Conservation (phyloP, 108 stramenopile species). For the Asterionellopsis glacialis region DNA sequence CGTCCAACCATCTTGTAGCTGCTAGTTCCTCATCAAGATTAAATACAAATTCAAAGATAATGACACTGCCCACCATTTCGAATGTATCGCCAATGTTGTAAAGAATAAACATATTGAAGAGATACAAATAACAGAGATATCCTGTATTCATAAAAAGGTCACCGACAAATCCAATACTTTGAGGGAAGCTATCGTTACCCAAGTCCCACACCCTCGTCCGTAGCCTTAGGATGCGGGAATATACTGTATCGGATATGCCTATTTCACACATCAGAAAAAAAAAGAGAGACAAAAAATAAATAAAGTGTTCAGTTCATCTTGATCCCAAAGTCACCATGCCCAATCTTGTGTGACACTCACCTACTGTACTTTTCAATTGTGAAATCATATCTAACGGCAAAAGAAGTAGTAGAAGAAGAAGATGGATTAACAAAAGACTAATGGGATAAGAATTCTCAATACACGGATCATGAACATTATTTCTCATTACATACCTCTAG, state of each 20-base stretch:
- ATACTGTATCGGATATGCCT: slow-evolving; percentile 24
- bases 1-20: slow-evolving; percentile 24
- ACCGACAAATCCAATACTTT: slow-evolving; percentile 28
- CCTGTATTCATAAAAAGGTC: slow-evolving; percentile 46
- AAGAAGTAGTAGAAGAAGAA: too few relatives aligned
- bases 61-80: slow-evolving; percentile 37
- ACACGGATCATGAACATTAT: too few relatives aligned
- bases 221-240: slow-evolving; percentile 28
- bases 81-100: slow-evolving; percentile 33
- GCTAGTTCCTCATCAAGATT: slow-evolving; percentile 37
- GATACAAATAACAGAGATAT: slow-evolving; percentile 26
- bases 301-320: too few relatives aligned
- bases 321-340: too few relatives aligned
- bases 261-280: slow-evolving; percentile 10
- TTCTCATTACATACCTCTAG: slow-evolving; percentile 19
- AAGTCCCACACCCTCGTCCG: slow-evolving; percentile 34
- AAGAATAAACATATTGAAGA: slow-evolving; percentile 40
- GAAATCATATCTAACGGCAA: too few relatives aligned
- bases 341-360: too few relatives aligned
- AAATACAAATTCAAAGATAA: slow-evolving; percentile 42
- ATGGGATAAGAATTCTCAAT: too few relatives aligned
- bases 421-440: too few relatives aligned
- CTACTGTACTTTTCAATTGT: too few relatives aligned
- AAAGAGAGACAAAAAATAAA: neutral
- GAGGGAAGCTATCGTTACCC: slow-evolving; percentile 30